phyloP scores from a whole-genome alignment of 1,139 yeast genomes.

The Scheffersomyces titani region DNA sequence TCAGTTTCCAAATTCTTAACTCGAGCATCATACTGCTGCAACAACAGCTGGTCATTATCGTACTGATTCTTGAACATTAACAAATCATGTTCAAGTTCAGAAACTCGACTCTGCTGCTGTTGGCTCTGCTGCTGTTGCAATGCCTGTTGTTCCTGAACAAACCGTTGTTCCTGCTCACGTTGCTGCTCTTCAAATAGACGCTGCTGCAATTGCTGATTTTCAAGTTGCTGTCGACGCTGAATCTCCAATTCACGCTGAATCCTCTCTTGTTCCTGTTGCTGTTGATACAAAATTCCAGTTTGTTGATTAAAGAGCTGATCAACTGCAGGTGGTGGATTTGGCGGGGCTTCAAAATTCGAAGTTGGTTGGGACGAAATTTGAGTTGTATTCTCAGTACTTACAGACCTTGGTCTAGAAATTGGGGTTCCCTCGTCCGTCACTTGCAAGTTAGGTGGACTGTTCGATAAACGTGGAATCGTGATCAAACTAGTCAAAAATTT shows the following conservation, averaged over 20 bases:
- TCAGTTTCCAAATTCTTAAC: slow-evolving; percentile 84
- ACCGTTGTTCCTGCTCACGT: slow-evolving; percentile 57
- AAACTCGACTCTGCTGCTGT: slow-evolving; percentile 77
- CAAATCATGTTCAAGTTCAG: slow-evolving; percentile 81
- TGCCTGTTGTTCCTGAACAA: slow-evolving; percentile 57
- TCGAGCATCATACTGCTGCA: slow-evolving; percentile 85
- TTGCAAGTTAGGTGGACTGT: slow-evolving; percentile 66
- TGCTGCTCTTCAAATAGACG: slow-evolving; percentile 70
- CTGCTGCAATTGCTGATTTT: slow-evolving; percentile 58
- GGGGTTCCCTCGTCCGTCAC: slow-evolving; percentile 37
- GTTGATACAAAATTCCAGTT: slow-evolving; percentile 41
- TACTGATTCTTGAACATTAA: slow-evolving; percentile 76
- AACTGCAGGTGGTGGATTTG: slow-evolving; percentile 39
- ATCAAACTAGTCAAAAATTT: slow-evolving; percentile 82
- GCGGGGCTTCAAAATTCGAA: slow-evolving; percentile 24
- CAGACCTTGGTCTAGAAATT: slow-evolving; percentile 44
- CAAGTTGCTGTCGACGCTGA: slow-evolving; percentile 49
- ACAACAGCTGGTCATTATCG: slow-evolving; percentile 80
- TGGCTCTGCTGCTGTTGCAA: slow-evolving; percentile 70
- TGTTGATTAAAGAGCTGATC: slow-evolving; percentile 49
- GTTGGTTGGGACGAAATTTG: slow-evolving; percentile 39
- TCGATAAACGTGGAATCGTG: slow-evolving; percentile 79
- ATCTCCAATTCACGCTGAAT: slow-evolving; percentile 61
- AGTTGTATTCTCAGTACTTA: slow-evolving; percentile 22
- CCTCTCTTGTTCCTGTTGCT: slow-evolving; percentile 67